These are phyloP conservation scores for Emydomyces testavorans DNA, from an alignment of 2,329 filamentous ascomycete species.

Conservation along the genomic window DNA sequence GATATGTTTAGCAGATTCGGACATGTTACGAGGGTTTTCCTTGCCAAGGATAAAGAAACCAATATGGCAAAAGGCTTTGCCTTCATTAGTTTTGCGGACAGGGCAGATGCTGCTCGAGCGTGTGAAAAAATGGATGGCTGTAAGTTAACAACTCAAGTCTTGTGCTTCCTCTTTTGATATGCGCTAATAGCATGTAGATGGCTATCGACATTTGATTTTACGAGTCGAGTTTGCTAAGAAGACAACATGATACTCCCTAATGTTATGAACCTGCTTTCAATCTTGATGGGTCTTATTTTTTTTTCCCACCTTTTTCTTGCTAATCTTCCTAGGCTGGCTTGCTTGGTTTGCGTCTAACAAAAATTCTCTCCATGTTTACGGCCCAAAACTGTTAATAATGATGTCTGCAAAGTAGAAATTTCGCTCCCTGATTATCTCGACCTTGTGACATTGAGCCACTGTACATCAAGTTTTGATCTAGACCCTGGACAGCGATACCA, in stretches of 20 bases:
- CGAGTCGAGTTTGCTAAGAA: conserved; percentile 44
- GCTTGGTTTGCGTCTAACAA: conserved; percentile 2
- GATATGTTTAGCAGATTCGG: conserved; percentile 98
- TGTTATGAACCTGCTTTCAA: background rate
- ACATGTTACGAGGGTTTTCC: conserved; percentile 90
- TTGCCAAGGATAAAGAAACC: conserved; percentile 95
- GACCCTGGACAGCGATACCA: background rate
- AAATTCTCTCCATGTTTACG: conserved; percentile 11
- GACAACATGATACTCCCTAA: conserved; percentile 21
- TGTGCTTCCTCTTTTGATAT: conserved; percentile 2
- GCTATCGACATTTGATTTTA: conserved; percentile 43
- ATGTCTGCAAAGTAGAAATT: conserved; percentile 13
- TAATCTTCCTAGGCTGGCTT: conserved; percentile 3
- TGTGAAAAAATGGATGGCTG: conserved; percentile 97
- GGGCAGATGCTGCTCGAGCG: conserved; percentile 77
- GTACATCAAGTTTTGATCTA: background rate
- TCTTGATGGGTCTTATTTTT: conserved; percentile 5
- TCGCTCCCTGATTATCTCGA: background rate
- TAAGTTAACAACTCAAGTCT: conserved; percentile 31
- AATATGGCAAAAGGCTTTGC: conserved; percentile 96
- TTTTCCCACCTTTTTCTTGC: conserved; percentile 13
- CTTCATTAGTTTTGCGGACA: conserved; percentile 93
- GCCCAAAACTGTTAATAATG: conserved; percentile 14
- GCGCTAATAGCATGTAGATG: conserved; percentile 28
- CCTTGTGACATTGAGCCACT: background rate